These are phyloP conservation scores for Hydrangea macrophylla DNA, from an alignment of 148 eudicot genomes.

Conservation along the genomic window DNA sequence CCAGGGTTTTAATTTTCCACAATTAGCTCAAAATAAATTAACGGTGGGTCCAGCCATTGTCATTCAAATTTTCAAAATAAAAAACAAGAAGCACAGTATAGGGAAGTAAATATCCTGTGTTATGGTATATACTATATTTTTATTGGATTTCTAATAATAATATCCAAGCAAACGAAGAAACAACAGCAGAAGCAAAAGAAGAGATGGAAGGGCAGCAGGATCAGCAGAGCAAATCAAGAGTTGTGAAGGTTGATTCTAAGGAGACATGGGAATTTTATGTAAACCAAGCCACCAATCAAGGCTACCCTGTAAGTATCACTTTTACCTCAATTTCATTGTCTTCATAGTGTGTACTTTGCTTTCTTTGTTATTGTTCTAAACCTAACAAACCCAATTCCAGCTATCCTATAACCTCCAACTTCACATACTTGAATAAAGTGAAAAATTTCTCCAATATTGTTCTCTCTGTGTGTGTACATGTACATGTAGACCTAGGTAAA, in stretches of 20 bases:
- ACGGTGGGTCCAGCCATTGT: no score
- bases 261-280: conserved; percentile 52
- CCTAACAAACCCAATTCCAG: neutral
- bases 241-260: conserved; percentile 43
- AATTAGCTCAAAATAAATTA: no score
- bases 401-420: neutral
- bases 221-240: conserved; percentile 30
- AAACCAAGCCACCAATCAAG: conserved; percentile 43
- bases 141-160: no score
- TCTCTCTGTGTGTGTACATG: neutral
- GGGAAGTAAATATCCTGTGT: no score
- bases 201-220: conserved; percentile 31
- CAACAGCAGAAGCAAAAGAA: neutral
- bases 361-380: neutral
- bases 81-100: no score
- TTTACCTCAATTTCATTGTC: neutral
- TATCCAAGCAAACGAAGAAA: no score
- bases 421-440: neutral
- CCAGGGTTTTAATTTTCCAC: no score
- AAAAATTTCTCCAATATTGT: neutral
- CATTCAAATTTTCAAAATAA: no score
- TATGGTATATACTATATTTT: no score
- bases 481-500: no score
- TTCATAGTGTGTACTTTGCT: neutral
- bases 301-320: conserved; percentile 46